Base-by-base conservation (phyloP, 2,329 filamentous ascomycete genomes). In the Fusarium sp. region DNA sequence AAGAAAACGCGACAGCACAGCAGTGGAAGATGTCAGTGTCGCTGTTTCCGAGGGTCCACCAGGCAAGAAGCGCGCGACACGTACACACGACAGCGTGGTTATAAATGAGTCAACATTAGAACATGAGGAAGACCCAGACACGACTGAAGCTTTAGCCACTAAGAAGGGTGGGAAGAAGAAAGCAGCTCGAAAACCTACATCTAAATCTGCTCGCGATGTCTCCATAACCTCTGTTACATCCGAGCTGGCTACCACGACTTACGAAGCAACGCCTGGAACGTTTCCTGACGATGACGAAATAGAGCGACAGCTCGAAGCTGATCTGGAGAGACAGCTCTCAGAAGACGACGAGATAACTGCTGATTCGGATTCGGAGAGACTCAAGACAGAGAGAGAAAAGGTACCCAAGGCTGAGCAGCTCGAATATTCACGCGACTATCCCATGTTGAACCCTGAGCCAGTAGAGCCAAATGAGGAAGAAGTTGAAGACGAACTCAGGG, bases 1-100 rank as follows among this genome's bases (percentile, higher is more conserved):
- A 30, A 88, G 84, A 74, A 93, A 93, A 76, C 83, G 90, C 62
- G 77, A 80, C 6, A 92, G 89, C 65, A 86, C 88, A 32, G 85
- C 86, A 11, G 78, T 89, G 45, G 83, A 88, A 19, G 82, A 86
- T 44, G 80, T 83, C 1, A 76, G 74, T 1, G 62, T 82, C 43
- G 80, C 77, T 26, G 74, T 78, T 7, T 75, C 79, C 5, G 83
- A 86, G 54, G 82, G 79, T 0, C 85, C 85, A 9, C 84, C 86
- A 3, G 73, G 83, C 0, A 92, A 91, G 76, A 90, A 87, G 76
- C 84, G 87, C 44, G 83, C 84, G 2, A 85, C 83, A 1, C 83
- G 82, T 44, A 78, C 78, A n/a, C 83, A 83, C 39, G 82, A 78
- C 53, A 89, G 84, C 62, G 80, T 79, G 30, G 78, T 80, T 33